Percentiles rank a stretch among this genome's conserved stretches.
Evolutionary conservation across 306 rosid genomes (phyloP).

Genomic region (Prunus dulcis): DNA sequence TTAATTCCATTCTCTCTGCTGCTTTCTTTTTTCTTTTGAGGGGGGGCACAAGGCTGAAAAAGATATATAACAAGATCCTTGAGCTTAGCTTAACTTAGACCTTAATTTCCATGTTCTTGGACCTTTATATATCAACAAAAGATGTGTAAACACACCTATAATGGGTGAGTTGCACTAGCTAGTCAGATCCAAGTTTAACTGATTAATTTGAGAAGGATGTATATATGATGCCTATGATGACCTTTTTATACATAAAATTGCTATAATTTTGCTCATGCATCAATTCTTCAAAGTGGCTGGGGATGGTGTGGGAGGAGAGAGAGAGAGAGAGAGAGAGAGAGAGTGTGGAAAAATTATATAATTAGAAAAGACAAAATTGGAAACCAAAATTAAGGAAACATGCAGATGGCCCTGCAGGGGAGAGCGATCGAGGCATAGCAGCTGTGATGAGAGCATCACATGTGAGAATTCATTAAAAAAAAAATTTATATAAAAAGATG

Average conservation of each 20-base stretch:
- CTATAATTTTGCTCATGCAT: constrained; percentile 27
- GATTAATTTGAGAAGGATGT: neutral
- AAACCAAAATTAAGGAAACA: constrained; percentile 31
- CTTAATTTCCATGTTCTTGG: constrained; percentile 15
- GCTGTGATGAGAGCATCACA: neutral
- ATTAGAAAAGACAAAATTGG: constrained; percentile 25
- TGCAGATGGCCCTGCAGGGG: constrained; percentile 18
- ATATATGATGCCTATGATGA: neutral
- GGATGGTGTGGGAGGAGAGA: constrained; percentile 9
- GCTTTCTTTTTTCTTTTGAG: constrained; percentile 28
- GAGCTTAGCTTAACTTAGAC: constrained; percentile 25
- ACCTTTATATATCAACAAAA: constrained; percentile 6
- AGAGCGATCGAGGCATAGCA: neutral
- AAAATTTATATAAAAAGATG: neutral
- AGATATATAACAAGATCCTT: constrained; percentile 14
- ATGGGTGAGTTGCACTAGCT: neutral
- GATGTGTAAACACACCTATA: neutral
- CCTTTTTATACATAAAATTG: neutral
- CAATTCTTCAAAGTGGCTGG: constrained; percentile 21
- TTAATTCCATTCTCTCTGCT: neutral
- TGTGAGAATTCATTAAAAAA: neutral
- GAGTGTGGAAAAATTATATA: constrained; percentile 5
- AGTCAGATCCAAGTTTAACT: neutral
- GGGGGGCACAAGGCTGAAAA: constrained; percentile 19
- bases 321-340: constrained; percentile 19